Evolutionary conservation across 202 grass and related monocot species (phyloP), one percentile per base, ranked within the genome.

Genomic region (Bolboschoenoplectus hybrid): DNA sequence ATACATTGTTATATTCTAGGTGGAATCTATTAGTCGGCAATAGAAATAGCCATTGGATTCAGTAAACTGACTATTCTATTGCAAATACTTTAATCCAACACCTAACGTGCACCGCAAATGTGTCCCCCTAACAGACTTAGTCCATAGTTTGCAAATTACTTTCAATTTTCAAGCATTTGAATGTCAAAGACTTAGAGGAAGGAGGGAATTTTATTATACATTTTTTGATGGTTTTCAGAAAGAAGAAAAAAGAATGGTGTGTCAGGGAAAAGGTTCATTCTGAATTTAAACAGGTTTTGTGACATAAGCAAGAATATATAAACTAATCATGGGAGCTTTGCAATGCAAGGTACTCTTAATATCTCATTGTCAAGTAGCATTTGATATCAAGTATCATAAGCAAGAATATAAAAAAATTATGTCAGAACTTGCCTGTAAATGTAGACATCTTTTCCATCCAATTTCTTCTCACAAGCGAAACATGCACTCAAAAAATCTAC

Each of bases 391-490:
- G 13, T 7, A 69, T 55, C 9, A 13, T 70, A 69, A 84, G 16
- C 65, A 70, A 84, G 32, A 78, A 40, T 84, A 40, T 70, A 78
- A 13, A 36, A 3, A 19, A 63, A 56, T 57, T 53, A 78, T 60
- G 61, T 26, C 38, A 78, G 11, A 47, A 36, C 90, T 34, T 87
- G 95, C 97, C 97, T 91, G 86, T 99, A 99, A 49, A 99, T 97
- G 89, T 99, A 99, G 61, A 99, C 94, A 85, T 99, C 92, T 60
- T 87, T 92, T 63, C 97, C 97, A 26, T 97, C 89, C 51, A 99
- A 88, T 88, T 89, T 89, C 92, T 94, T 99, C 83, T 80, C 89
- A 89, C 97, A 99, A 70, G 85, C 82, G 66, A 92, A 97, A 83
- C 97, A 99, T 57, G 82, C 89, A 86, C 90, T 91, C 62, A 97